Base-by-base conservation (phyloP, 202 grass and related monocot genomes). In the Cymbopogon flexuosus region DNA sequence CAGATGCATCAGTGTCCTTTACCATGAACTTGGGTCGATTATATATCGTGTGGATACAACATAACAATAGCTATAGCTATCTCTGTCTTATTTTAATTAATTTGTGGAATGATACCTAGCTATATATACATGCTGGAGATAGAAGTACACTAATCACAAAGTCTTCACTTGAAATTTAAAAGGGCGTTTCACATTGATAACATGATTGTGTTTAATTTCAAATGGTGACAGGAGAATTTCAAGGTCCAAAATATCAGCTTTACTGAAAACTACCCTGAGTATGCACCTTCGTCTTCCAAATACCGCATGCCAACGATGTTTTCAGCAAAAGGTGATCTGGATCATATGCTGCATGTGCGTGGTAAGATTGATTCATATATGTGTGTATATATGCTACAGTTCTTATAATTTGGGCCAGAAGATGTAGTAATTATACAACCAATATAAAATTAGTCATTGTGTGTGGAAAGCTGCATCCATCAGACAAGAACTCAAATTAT, bases 251-350 rank as follows among this genome's bases (percentile, higher is more conserved):
- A 89, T 42, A 73, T 85, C 59, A 67, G 49, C 43, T 89, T 89
- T 40, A 35, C 59, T n/a, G 87, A 84, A 66, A 85, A 73, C 77
- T 81, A 46, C 36, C 75, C 81, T 58, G 86, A 98, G 35, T 91
- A 81, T 75, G 84, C 74, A 75, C 85, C 79, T 51, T 84, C 92
- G 18, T 83, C 95, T 33, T 93, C 86, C 34, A 91, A 86, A 57
- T 94, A 85, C 64, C 89, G 52, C 43, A 75, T 77, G 47, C 84
- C 90, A 23, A 77, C 80, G 23, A 89, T 98, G 79, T 88, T 80
- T 27, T 79, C 95, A 19, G 31, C 87, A 22, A 75, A 72, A 62
- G 75, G 65, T 66, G 86, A 94, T 71, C 72, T 70, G 60, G 90
- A 86, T 18, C 76, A 88, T 51, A 82, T 84, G 70, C 83, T 89